Base-by-base conservation (phyloP, 1,284 basidiomycete species). In the Schizopora paradoxa region DNA sequence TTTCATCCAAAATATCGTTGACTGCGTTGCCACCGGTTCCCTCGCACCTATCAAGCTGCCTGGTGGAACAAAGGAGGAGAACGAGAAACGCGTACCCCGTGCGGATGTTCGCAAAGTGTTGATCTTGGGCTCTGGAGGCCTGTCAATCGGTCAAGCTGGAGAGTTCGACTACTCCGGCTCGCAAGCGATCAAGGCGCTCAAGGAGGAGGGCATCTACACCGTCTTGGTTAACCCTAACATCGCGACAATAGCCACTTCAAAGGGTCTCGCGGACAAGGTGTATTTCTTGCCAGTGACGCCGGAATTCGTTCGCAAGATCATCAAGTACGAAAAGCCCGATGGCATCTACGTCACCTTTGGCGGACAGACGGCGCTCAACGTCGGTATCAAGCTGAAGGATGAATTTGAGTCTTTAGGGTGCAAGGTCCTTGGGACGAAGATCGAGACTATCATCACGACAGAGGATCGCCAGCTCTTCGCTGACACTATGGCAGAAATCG, bases 141-240 rank as follows among this genome's bases (percentile, higher is more conserved):
- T 99, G 21, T 96, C 91, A 18, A 99, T 99, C 56, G 96, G 95
- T 46, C 95, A 99, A 66, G 95, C 95, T 2, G 95, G 95, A 57
- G 96, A 99, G 68, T 99, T 99, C 67, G 95, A 99, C 68, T 99
- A 99, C 70, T 98, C 94, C 0, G 95, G 96, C 51, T 95, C 91
- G 35, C 95, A 99, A 67, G 95, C 95, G 10, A 96, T 99, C 78
- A 99, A 99, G 71, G 96, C 95, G 6, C 77, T 99, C 55, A 97
- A 98, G 69, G 91, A 94, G 65, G 95, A 98, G 65, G 95, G 95
- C 23, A 97, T 99, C 62, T 98, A 96, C 70, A 99, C 95, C 41
- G 91, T 98, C 64, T 84, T 99, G 61, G 84, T 99, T 61, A 99
- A 99, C 67, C 93, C 95, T 36, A 99, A 99, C 69, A 99, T 99